Evolutionary conservation across 345 rosid genomes (phyloP).

Genomic region (Mangifera indica): DNA sequence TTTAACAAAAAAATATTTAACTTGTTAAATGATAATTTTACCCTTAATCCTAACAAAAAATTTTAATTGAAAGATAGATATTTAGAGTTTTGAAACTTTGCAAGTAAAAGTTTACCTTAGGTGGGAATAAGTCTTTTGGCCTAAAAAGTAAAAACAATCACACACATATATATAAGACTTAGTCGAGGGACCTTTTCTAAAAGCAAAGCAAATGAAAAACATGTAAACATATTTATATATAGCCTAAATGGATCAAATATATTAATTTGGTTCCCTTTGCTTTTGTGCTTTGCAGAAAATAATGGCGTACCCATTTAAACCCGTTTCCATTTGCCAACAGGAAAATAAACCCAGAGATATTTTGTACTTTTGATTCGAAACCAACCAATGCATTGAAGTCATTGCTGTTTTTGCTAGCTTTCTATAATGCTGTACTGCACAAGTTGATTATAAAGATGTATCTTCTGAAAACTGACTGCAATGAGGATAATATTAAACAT

Average conservation of each 20-base stretch:
- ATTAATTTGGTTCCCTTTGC: conserved; percentile 9
- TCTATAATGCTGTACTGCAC: neutral
- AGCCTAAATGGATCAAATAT: neutral
- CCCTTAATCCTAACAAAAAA: no score
- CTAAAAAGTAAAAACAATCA: no score
- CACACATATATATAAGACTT: neutral
- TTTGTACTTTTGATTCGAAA: neutral
- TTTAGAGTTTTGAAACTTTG: no score
- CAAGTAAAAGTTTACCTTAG: no score
- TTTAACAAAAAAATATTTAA: no score
- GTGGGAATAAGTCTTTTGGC: no score
- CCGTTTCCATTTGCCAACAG: neutral
- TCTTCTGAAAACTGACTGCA: conserved; percentile 12
- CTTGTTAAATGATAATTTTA: no score
- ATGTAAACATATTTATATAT: neutral
- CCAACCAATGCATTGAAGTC: neutral
- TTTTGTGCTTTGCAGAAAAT: conserved; percentile 2
- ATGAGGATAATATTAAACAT: conserved; percentile 16
- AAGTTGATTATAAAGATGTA: conserved; percentile 18
- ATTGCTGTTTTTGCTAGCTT: neutral
- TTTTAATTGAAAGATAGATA: no score
- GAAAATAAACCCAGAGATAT: neutral
- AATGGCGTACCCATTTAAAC: neutral
- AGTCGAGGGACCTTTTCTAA: conserved; percentile 9
- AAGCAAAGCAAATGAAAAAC: neutral